Evolutionary conservation across 2,329 filamentous ascomycete genomes (phyloP).

Genomic region (Domatiomyces catenatus): DNA sequence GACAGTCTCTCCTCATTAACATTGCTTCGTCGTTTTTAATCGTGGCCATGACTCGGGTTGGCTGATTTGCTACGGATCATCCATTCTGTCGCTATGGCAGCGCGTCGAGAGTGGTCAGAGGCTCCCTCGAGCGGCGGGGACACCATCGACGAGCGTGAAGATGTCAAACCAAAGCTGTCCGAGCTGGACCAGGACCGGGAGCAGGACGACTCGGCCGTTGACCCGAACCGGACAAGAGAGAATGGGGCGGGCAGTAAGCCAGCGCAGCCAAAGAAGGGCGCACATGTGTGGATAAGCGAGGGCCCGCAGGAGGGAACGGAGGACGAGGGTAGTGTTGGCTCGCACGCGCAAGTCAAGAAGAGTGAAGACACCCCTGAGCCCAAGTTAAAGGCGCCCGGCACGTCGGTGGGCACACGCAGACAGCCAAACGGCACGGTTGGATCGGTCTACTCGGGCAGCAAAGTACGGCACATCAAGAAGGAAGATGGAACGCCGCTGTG

Average conservation of each 20-base stretch:
- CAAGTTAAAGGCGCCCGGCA: constrained; percentile 11
- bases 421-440: constrained; percentile 51
- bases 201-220: constrained; percentile 2
- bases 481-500: constrained; percentile 51
- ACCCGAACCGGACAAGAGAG: not conserved
- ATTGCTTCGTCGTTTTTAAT: not conserved
- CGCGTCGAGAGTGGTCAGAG: constrained; percentile 13
- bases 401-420: constrained; percentile 36
- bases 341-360: constrained; percentile 11
- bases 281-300: constrained; percentile 13
- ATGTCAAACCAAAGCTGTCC: constrained; percentile 10
- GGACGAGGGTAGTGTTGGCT: constrained; percentile 14
- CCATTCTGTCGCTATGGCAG: constrained; percentile 5
- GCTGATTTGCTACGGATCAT: not conserved
- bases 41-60: not conserved
- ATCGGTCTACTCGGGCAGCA: constrained; percentile 52
- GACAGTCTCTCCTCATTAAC: not conserved
- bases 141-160: constrained; percentile 14
- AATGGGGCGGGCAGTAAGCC: constrained; percentile 2
- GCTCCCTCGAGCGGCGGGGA: constrained; percentile 13
- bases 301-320: constrained; percentile 14
- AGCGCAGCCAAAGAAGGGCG: constrained; percentile 13
- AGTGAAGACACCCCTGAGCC: constrained; percentile 13
- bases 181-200: not conserved
- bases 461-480: constrained; percentile 52